Evolutionary conservation across 352 stramenopile genomes (phyloP).

Genomic region (Globisporangium radiosum): DNA sequence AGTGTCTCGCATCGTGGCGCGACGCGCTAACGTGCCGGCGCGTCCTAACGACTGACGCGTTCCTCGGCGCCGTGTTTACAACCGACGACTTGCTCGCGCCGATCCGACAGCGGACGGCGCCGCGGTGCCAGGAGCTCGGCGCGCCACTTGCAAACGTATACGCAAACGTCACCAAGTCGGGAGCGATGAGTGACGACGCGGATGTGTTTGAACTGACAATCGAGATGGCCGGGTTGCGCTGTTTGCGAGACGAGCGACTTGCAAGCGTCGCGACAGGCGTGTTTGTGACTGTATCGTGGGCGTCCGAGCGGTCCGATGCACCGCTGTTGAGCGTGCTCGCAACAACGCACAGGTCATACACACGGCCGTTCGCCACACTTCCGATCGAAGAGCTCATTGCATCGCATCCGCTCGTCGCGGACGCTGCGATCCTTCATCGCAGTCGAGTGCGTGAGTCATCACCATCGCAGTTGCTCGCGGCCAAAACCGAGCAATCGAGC

Average conservation of each 20-base stretch:
- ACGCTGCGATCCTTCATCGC: constrained; percentile 9
- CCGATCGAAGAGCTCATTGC: constrained; percentile 21
- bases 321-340: constrained; percentile 9
- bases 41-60: not conserved
- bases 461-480: no score
- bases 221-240: not conserved
- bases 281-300: constrained; percentile 13
- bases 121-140: constrained; percentile 9
- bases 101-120: constrained; percentile 5
- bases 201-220: constrained; percentile 10
- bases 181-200: not conserved
- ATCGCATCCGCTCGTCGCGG: constrained; percentile 22
- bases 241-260: no score
- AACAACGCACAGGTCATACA: not conserved
- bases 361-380: constrained; percentile 3
- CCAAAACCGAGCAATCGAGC: not conserved
- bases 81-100: constrained; percentile 8
- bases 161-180: not conserved
- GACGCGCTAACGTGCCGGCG: constrained; percentile 1
- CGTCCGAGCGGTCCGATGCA: not conserved
- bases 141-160: constrained; percentile 1
- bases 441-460: not conserved
- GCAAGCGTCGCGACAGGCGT: constrained; percentile 1
- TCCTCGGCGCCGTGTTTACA: constrained; percentile 4
- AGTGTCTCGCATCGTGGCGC: constrained; percentile 8